phyloP scores from a whole-genome alignment of 192 early-diverging fungal species.

The Coemansia brasiliensis region DNA sequence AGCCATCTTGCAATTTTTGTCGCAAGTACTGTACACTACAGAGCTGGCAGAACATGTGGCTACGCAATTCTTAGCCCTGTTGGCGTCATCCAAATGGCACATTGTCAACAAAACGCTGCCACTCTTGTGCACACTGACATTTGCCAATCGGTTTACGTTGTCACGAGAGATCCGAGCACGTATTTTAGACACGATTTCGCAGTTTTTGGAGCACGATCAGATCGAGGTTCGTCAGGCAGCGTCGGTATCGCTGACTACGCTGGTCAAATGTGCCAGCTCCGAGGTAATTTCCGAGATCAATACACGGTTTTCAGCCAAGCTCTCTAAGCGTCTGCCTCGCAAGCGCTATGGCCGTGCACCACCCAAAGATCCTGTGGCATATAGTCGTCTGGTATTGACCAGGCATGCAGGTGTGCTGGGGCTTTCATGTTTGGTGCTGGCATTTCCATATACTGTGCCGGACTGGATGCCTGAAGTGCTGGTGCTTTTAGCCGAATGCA shows the following conservation, averaged over 20 bases:
- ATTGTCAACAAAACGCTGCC: constrained; percentile 76
- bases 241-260: constrained; percentile 33
- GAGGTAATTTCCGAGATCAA: constrained; percentile 41
- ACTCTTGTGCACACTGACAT: constrained; percentile 83
- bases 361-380: constrained; percentile 25
- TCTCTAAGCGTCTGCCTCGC: constrained; percentile 30
- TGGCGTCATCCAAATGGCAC: constrained; percentile 70
- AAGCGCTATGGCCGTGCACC: constrained; percentile 20
- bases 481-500: constrained; percentile 72
- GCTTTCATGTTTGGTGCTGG: constrained; percentile 79
- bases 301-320: constrained; percentile 36
- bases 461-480: constrained; percentile 87
- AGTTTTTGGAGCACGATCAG: constrained; percentile 79
- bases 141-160: constrained; percentile 78
- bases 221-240: constrained; percentile 70
- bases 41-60: constrained; percentile 29
- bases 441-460: constrained; percentile 94
- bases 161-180: constrained; percentile 54
- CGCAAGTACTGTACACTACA: constrained; percentile 44
- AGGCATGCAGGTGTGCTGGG: constrained; percentile 92
- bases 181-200: constrained; percentile 70
- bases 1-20: constrained; percentile 27
- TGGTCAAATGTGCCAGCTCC: constrained; percentile 46
- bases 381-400: constrained; percentile 54
- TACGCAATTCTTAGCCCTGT: constrained; percentile 27